Percentiles rank a stretch among this genome's conserved stretches.
These are phyloP conservation scores for Chlorella vulgaris DNA, from an alignment of 139 green algal genomes.

Conservation along the genomic window DNA sequence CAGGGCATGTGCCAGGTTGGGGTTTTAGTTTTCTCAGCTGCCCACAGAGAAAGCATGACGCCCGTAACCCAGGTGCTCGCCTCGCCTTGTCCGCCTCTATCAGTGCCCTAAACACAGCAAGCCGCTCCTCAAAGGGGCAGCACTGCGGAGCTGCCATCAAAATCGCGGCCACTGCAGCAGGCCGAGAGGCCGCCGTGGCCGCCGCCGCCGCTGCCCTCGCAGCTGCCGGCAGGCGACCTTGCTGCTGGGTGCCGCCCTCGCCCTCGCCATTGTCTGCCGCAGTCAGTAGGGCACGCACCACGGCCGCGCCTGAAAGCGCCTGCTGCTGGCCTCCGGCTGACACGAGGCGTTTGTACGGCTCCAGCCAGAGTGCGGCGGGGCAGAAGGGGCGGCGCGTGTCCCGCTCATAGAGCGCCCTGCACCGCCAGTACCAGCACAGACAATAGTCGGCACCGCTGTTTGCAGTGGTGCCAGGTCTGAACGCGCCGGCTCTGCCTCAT, in stretches of 20 bases:
- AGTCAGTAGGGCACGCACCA: conserved; percentile 38
- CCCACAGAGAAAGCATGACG: too few relatives aligned
- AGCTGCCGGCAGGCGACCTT: background rate
- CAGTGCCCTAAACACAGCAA: conserved; percentile 67
- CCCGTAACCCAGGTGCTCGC: too few relatives aligned
- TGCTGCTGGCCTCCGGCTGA: background rate
- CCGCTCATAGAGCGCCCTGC: conserved; percentile 76
- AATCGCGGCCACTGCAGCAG: conserved; percentile 56
- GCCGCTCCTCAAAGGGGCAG: conserved; percentile 71
- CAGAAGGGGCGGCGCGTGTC: conserved; percentile 79
- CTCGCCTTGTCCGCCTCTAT: conserved; percentile 61
- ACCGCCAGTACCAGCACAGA: background rate
- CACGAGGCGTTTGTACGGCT: conserved; percentile 61
- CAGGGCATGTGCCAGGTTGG: too few relatives aligned
- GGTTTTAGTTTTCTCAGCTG: too few relatives aligned
- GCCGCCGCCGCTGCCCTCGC: background rate
- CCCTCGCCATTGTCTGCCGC: background rate
- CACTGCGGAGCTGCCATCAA: conserved; percentile 65
- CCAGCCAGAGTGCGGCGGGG: conserved; percentile 81
- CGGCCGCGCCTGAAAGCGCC: conserved; percentile 42
- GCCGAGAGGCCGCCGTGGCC: conserved; percentile 32
- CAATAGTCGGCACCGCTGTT: too few relatives aligned
- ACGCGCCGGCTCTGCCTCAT: too few relatives aligned
- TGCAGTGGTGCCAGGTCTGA: too few relatives aligned
- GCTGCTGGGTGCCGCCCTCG: background rate